Evolutionary conservation across 202 grass and related monocot species (phyloP), one percentile per base, ranked within the genome.

Genomic region (Hordeum pubiflorum): DNA sequence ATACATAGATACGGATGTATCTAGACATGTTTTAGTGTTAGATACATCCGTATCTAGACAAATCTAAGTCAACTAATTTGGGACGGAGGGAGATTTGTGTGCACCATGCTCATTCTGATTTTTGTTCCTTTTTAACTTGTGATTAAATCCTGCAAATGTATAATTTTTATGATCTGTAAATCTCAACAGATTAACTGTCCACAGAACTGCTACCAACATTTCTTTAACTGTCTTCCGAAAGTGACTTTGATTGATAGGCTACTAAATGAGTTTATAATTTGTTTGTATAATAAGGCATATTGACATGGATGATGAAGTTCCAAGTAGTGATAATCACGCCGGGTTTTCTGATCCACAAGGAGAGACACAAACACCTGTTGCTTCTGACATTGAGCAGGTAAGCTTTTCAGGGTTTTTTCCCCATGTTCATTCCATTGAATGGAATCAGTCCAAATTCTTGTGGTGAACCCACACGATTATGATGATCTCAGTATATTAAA

Each of bases 211-310:
- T 62, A 13, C 31, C 40, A 33, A 72, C 69, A 33, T 60, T 78
- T 48, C 72, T 77, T 81, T 17, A 69, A 63, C 32, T 32, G 9
- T 36, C 82, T 65, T 78, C 52, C 1, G 0, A 27, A 76, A 84
- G 40, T 69, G 22, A 68, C 71, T 62, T 84, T 73, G 75, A 83
- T 84, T 80, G 79, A 86, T 82, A 48, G 60, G 20, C 55, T 14
- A 77, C 56, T 78, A 85, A 85, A 24, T 46, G 62, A 36, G 13
- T 61, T 89, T 7, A 52, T 82, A 6, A 54, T 83, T 63, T 94
- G 36, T 76, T 86, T 22, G 52, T 75, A 74, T 73, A 78, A 60
- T 81, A 52, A 99, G 96, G 82, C 89, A 95, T 40, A 93, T 93
- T 33, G 90, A 91, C 3, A 90, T 79, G 61, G 92, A 91, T 58